A percentile compares a stretch with the other conserved stretches of the same genome.
Conservation (phyloP, 2,329 filamentous ascomycete genomes). For the Aspergillus brasiliensis region DNA sequence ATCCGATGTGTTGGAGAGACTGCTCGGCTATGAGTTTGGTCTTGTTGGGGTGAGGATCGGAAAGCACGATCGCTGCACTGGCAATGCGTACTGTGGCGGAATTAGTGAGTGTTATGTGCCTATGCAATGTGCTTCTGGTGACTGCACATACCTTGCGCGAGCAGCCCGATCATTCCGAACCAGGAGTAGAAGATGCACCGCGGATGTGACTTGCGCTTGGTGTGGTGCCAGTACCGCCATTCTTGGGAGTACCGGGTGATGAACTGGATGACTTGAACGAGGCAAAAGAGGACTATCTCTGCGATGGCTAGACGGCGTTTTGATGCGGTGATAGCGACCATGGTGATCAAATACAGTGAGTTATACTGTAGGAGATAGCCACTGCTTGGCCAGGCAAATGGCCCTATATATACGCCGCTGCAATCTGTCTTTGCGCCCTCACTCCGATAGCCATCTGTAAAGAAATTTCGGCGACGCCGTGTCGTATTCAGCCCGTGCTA, state of each 20-base stretch:
- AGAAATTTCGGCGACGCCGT: too few species aligned
- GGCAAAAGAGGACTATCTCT: constrained; percentile 27
- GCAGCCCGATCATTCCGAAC: constrained; percentile 29
- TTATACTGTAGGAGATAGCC: too few species aligned
- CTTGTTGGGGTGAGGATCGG: constrained; percentile 18
- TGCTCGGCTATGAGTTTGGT: constrained; percentile 23
- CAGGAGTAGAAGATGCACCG: constrained; percentile 31
- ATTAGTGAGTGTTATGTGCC: too few species aligned
- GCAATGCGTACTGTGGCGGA: constrained; percentile 28
- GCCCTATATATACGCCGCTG: too few species aligned
- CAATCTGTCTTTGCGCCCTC: too few species aligned
- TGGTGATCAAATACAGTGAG: too few species aligned
- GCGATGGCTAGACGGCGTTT: constrained; percentile 26
- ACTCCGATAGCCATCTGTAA: too few species aligned
- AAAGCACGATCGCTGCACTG: constrained; percentile 27
- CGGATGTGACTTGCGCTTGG: constrained; percentile 14
- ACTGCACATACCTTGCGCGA: constrained; percentile 26
- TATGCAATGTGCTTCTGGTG: too few species aligned
- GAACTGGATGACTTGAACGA: constrained; percentile 25
- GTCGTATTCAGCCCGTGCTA: too few species aligned
- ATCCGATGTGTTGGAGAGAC: constrained; percentile 28
- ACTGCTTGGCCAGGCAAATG: too few species aligned
- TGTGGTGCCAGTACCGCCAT: constrained; percentile 32
- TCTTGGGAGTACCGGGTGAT: constrained; percentile 28
- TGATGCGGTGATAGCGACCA: too few species aligned